Percentiles rank a stretch among this genome's conserved stretches.
phyloP scores from a whole-genome alignment of 139 green algal species.

The Zygnema cylindricum region DNA sequence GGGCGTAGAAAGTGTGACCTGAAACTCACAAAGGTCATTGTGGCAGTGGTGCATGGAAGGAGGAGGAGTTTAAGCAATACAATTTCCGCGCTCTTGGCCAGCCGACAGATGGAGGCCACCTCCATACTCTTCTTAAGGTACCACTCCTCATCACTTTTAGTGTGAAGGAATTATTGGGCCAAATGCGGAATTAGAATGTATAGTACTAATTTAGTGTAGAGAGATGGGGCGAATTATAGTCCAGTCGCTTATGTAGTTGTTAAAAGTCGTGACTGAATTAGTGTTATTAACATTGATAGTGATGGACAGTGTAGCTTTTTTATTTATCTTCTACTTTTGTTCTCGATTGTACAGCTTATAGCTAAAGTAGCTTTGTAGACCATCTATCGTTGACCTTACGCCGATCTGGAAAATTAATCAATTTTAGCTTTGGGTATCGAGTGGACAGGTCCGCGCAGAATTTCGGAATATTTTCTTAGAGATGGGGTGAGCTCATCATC shows the following conservation, averaged over 20 bases:
- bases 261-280: too few species aligned
- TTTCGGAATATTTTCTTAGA: slow-evolving; percentile 72
- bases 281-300: too few species aligned
- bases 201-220: too few species aligned
- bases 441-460: slow-evolving; percentile 61
- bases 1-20: too few species aligned
- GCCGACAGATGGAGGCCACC: slow-evolving; percentile 74
- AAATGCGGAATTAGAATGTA: too few species aligned
- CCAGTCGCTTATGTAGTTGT: too few species aligned
- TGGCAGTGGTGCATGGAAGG: slow-evolving; percentile 80
- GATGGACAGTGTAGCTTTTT: too few species aligned
- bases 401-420: too few species aligned
- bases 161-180: too few species aligned
- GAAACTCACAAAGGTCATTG: background rate
- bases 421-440: background rate
- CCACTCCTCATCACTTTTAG: too few species aligned
- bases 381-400: too few species aligned
- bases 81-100: slow-evolving; percentile 87
- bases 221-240: too few species aligned
- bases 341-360: background rate
- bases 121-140: slow-evolving; percentile 98
- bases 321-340: background rate
- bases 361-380: slow-evolving; percentile 11
- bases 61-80: slow-evolving; percentile 92
- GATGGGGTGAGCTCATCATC: slow-evolving; percentile 62